Evolutionary conservation across 306 rosid species (phyloP).

Genomic region (Cucumis melo): DNA sequence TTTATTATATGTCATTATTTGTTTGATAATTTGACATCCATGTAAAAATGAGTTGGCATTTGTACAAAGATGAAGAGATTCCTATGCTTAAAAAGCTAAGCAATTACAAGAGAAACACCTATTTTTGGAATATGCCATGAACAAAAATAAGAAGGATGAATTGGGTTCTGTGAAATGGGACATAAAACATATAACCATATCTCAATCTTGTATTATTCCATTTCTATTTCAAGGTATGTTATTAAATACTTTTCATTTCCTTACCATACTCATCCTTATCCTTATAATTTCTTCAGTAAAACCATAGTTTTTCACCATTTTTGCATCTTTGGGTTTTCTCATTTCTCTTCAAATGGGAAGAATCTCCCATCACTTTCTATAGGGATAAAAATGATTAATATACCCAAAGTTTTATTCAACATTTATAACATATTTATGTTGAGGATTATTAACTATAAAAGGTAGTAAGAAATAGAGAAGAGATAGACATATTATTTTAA

Average conservation of each 20-base stretch:
- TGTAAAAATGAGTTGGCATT: neutral
- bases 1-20: too few species aligned
- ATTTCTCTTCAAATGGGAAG: neutral
- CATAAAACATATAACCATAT: neutral
- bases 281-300: neutral
- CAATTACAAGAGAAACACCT: neutral
- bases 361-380: neutral
- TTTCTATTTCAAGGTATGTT: neutral
- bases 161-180: neutral
- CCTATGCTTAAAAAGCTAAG: neutral
- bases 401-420: neutral
- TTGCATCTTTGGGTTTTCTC: neutral
- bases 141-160: neutral
- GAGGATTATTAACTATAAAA: neutral
- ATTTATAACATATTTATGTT: too few species aligned
- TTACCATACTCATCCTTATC: neutral
- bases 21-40: neutral
- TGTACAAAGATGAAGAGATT: neutral
- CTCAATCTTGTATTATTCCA: neutral
- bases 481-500: neutral
- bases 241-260: neutral
- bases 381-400: neutral
- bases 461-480: neutral
- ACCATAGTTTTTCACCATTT: neutral
- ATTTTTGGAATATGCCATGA: neutral